A percentile compares a stretch with the other conserved stretches of the same genome.
Evolutionary conservation across 805 yeast species (phyloP).

Genomic region (Monosporozyma yasuniensis): DNA sequence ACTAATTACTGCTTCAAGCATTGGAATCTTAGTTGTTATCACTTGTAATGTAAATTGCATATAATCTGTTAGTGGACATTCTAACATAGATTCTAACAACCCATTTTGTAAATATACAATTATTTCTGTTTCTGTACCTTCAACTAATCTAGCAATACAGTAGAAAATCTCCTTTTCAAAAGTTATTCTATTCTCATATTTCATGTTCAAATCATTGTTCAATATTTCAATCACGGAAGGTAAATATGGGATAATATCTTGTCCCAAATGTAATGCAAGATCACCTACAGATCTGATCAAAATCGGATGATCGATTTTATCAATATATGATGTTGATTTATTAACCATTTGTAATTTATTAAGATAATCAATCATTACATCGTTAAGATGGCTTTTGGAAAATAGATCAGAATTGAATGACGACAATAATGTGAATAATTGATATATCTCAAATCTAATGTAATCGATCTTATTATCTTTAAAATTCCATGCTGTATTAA

Average conservation of each 20-base stretch:
- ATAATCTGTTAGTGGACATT: constrained; percentile 68
- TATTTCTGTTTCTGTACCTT: constrained; percentile 80
- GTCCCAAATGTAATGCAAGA: constrained; percentile 59
- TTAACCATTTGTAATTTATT: constrained; percentile 63
- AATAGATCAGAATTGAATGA: constrained; percentile 63
- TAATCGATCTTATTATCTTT: constrained; percentile 64
- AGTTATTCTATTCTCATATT: constrained; percentile 48
- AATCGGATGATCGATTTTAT: constrained; percentile 48
- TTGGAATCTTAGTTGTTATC: constrained; percentile 62
- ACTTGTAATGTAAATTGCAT: constrained; percentile 65
- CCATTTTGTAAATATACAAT: constrained; percentile 76
- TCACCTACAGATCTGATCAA: constrained; percentile 73
- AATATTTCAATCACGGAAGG: constrained; percentile 74
- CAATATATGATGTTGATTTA: constrained; percentile 3
- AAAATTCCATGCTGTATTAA: constrained; percentile 61
- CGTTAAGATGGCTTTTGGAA: constrained; percentile 69
- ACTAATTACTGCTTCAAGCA: constrained; percentile 61
- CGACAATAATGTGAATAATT: constrained; percentile 70
- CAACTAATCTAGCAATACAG: constrained; percentile 73
- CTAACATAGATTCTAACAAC: constrained; percentile 63
- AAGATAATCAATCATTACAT: constrained; percentile 66
- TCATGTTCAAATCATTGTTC: constrained; percentile 55
- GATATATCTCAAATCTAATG: constrained; percentile 70
- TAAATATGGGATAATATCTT: constrained; percentile 75
- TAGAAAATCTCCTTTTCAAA: constrained; percentile 79